phyloP scores from a whole-genome alignment of 106 monocot genomes.

The Alisma plantagoaquatica region DNA sequence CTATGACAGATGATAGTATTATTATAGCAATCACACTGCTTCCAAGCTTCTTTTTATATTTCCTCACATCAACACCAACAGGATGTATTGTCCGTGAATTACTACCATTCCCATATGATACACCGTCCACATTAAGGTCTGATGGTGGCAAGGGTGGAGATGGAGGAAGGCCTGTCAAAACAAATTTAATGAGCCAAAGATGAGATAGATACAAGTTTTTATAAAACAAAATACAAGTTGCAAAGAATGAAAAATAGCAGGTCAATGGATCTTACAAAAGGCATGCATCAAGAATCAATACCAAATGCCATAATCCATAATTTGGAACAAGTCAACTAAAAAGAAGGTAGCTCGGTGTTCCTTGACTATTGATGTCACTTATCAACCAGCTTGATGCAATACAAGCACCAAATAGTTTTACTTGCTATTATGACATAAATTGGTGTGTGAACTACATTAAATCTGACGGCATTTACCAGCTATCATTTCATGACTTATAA shows the following conservation, averaged over 20 bases:
- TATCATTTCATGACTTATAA: too few relatives aligned
- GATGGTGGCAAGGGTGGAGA: slow-evolving; percentile 57
- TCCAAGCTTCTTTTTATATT: slow-evolving; percentile 31
- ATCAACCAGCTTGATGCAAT: too few relatives aligned
- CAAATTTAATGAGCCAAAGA: background rate
- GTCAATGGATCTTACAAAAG: background rate
- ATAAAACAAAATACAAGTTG: background rate
- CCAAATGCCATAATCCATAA: background rate
- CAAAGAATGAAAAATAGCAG: background rate
- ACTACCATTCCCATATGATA: slow-evolving; percentile 23
- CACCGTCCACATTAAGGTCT: slow-evolving; percentile 28
- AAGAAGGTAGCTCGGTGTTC: background rate
- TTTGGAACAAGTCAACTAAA: background rate
- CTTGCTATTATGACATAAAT: too few relatives aligned
- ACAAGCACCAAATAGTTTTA: too few relatives aligned
- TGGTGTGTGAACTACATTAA: too few relatives aligned
- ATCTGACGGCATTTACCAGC: too few relatives aligned
- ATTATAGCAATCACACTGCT: slow-evolving; percentile 56
- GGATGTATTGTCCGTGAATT: slow-evolving; percentile 63
- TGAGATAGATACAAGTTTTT: too few relatives aligned
- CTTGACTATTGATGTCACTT: background rate
- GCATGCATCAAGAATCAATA: background rate
- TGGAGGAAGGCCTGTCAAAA: slow-evolving; percentile 74
- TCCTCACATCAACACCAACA: slow-evolving; percentile 64
- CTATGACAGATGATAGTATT: slow-evolving; percentile 58